A percentile compares a stretch with the other conserved stretches of the same genome.
Evolutionary conservation across 1,139 yeast species (phyloP).

Genomic region (Hyphopichia wangnamkhiaoensis): DNA sequence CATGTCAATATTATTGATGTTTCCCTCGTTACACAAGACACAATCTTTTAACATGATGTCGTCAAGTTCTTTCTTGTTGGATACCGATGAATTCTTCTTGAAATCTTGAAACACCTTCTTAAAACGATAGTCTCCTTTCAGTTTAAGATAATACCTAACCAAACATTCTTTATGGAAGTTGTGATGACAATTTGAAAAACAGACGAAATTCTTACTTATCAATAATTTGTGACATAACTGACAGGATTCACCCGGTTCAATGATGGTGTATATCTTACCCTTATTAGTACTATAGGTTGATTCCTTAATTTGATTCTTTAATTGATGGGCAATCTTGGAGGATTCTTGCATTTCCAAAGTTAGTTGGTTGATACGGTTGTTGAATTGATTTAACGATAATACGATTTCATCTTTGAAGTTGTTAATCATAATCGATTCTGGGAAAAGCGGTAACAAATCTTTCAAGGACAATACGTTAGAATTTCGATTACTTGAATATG

Average conservation of each 20-base stretch:
- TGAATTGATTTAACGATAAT: conserved; percentile 71
- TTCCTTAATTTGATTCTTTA: conserved; percentile 58
- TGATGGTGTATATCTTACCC: conserved; percentile 40
- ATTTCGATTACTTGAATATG: conserved; percentile 19
- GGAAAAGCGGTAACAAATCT: conserved; percentile 81
- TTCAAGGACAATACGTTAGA: conserved; percentile 57
- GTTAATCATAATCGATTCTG: conserved; percentile 80
- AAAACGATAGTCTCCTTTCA: conserved; percentile 67
- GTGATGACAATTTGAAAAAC: conserved; percentile 85
- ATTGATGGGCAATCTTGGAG: conserved; percentile 58
- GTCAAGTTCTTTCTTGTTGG: conserved; percentile 52
- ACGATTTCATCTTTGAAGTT: conserved; percentile 84
- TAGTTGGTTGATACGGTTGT: conserved; percentile 59
- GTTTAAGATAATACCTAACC: conserved; percentile 54
- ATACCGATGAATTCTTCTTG: conserved; percentile 41
- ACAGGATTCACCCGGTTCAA: conserved; percentile 88
- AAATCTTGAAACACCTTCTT: conserved; percentile 61
- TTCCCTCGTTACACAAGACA: conserved; percentile 75
- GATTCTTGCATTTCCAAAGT: conserved; percentile 80
- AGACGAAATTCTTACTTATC: conserved; percentile 70
- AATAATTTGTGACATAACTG: conserved; percentile 66
- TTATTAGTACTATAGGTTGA: conserved; percentile 46
- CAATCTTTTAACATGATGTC: conserved; percentile 66
- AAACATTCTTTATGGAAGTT: conserved; percentile 89
- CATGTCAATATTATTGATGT: conserved; percentile 70